Conservation (phyloP, 768 basidiomycete species). For the Rhizopogon vinicolor region DNA sequence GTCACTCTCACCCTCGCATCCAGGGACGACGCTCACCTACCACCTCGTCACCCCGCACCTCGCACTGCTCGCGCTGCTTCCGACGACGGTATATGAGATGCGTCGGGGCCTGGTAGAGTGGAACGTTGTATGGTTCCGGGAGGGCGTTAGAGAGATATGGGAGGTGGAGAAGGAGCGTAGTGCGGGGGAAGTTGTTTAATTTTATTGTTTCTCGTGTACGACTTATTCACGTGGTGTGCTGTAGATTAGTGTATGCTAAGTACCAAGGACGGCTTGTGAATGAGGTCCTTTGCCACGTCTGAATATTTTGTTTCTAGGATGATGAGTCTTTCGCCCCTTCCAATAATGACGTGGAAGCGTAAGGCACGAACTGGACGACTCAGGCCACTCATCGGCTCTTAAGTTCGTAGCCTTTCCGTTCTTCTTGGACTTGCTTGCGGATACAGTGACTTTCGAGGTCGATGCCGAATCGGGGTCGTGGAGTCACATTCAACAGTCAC, state of each 20-base stretch:
- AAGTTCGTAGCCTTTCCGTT: no score
- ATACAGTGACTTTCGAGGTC: no score
- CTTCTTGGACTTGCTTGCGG: no score
- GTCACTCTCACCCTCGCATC: constrained; percentile 49
- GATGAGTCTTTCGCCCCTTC: no score
- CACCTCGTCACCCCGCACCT: constrained; percentile 74
- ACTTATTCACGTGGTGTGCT: background rate
- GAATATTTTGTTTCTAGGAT: no score
- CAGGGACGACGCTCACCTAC: constrained; percentile 78
- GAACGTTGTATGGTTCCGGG: constrained; percentile 82
- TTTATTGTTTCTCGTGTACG: background rate
- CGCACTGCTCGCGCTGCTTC: constrained; percentile 67
- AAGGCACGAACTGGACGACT: no score
- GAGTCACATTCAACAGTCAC: no score
- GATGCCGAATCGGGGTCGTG: no score
- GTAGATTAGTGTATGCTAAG: background rate
- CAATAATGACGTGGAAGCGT: no score
- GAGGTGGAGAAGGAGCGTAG: constrained; percentile 60
- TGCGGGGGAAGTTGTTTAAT: constrained; percentile 13
- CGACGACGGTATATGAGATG: constrained; percentile 67
- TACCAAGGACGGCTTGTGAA: no score
- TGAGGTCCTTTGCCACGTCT: no score
- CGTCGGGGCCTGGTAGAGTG: constrained; percentile 77
- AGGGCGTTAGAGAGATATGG: constrained; percentile 80
- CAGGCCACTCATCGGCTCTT: no score